Conservation (phyloP, 192 early-diverging fungal genomes). For the Coemansia javaensis region DNA sequence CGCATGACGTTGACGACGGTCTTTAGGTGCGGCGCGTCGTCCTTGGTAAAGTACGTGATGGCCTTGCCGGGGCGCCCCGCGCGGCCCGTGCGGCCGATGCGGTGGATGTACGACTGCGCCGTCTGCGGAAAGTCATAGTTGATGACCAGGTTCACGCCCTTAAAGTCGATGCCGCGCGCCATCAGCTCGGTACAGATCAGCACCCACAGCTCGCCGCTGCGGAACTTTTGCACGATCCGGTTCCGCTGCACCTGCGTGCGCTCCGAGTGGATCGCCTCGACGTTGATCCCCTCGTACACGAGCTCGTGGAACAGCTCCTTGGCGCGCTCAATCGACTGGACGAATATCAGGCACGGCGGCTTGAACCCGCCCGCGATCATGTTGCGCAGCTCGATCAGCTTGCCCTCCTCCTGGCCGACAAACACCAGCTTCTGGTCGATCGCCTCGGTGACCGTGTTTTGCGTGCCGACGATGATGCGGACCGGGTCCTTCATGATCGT, state of each 20-base stretch:
- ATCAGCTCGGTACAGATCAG: slow-evolving; percentile 95
- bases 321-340: slow-evolving; percentile 95
- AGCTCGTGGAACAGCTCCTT: slow-evolving; percentile 95
- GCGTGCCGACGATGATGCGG: slow-evolving; percentile 80
- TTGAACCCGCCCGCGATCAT: slow-evolving; percentile 71
- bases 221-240: slow-evolving; percentile 81
- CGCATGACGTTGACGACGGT: slow-evolving; percentile 97
- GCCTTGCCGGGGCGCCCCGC: slow-evolving; percentile 87
- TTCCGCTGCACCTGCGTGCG: slow-evolving; percentile 92
- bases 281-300: slow-evolving; percentile 95
- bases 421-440: slow-evolving; percentile 87
- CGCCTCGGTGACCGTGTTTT: slow-evolving; percentile 86
- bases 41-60: slow-evolving; percentile 92
- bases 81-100: slow-evolving; percentile 97
- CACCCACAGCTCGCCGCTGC: slow-evolving; percentile 87
- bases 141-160: slow-evolving; percentile 93
- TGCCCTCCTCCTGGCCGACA: slow-evolving; percentile 91
- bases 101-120: slow-evolving; percentile 89
- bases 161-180: slow-evolving; percentile 98
- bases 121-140: slow-evolving; percentile 98
- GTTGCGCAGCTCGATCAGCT: slow-evolving; percentile 87
- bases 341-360: slow-evolving; percentile 93
- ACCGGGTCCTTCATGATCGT: slow-evolving; percentile 89
- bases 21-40: slow-evolving; percentile 83
- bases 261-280: slow-evolving; percentile 97